Evolutionary conservation across 2,329 filamentous ascomycete species (phyloP), one percentile per base, ranked within the genome.

Genomic region (Aspergillus glaucus): DNA sequence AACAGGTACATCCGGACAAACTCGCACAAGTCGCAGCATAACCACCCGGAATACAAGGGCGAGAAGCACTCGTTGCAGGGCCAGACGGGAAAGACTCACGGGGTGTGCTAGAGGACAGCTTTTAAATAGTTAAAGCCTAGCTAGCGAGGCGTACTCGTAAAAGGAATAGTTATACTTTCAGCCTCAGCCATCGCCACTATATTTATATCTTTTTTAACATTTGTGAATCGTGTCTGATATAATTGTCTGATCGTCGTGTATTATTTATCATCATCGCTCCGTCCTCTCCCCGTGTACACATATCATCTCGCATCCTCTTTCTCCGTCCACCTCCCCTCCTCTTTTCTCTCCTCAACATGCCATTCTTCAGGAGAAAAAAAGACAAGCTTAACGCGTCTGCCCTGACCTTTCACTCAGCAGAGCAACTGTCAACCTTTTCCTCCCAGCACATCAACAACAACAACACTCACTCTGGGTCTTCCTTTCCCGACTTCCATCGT

Each of bases 1-100:
- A 32, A 36, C 44, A 75, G 71, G 12, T 72, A 75, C 58, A 77
- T 87, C 53, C 72, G 74, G 48, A 73, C 76, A 42, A 70, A 76
- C 19, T 69, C 77, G 53, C 75, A 75, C 42, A 80, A 79, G 64
- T 66, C 75, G 22, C 76, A 71, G 47, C 76, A 82, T 52, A 78
- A 63, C 34, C 72, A 74, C 54, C 50, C 61, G 3, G 67, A 77
- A 42, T 86, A 79, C 62, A 68, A 84, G 71, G 81, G 85, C 54
- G 90, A 95, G 74, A 81, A 81, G 59, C 92, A 97, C 71, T 92
- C 86, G 49, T 73, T 97, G 57, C 88, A 95, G 73, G 91, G 88
- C 14, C 91, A 93, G 80, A 81, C 82, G 50, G 91, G 89, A 48
- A 96, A 96, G 80, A 92, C 89, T 1, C 91, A 95, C 69, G 85